Base-by-base conservation (phyloP, 352 stramenopile species). In the Peronospora destructor region DNA sequence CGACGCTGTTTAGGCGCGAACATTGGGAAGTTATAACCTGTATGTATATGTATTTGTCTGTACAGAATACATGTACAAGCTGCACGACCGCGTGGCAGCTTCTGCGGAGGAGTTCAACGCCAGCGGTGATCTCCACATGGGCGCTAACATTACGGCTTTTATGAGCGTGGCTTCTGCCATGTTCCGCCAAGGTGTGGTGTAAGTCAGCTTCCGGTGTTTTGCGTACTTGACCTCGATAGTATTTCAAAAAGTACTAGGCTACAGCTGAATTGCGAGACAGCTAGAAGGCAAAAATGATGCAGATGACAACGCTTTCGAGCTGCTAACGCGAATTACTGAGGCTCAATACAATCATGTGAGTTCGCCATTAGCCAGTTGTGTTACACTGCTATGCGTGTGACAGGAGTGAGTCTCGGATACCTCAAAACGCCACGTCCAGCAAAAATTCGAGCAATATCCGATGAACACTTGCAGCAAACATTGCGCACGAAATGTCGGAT, bases 61-160 rank as follows among this genome's bases (percentile, higher is more conserved):
- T 47, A 25, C 49, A 88, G 82, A 91, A 13, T 91, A 89, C 68
- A 92, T 92, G 82, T 61, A 81, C 47, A 43, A 68, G 23, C 64
- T 91, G 34, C 75, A 89, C 56, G 74, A 87, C 44, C 69, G 71
- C 32, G 79, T 92, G 45, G 73, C 77, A 13, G 70, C 65, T 32
- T 86, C 68, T 10, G 79, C 79, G 9, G 68, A 72, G 37, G 82
- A 92, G 19, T 92, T 92, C 56, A 92, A 91, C 57, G 69, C 64
- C 19, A 54, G 65, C 1, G 81, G 83, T 19, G 76, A 94, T 54
- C 74, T 91, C 35, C 77, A 92, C 68, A 67, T 75, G n/a, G 96
- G 95, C 44, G 80, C 89, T 21, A 98, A 96, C 71, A 98, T 99
- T 73, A 81, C 85, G 32, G 95, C 93, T 66, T 99, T 99, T 64